Conservation (phyloP, 345 rosid genomes). For the Microthlaspi erraticum region DNA sequence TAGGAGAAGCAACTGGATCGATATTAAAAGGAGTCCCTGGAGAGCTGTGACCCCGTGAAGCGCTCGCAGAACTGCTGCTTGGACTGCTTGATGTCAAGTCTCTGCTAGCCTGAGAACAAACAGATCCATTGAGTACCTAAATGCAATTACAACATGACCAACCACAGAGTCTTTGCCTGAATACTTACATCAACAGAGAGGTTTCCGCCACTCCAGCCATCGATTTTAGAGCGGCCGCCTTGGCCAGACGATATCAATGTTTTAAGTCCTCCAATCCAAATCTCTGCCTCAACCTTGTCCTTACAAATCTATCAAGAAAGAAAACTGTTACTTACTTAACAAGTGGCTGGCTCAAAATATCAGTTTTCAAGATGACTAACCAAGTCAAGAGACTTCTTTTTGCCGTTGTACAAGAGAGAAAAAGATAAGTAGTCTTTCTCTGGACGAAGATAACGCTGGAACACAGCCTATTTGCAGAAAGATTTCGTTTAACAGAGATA, state of each 20-base stretch:
- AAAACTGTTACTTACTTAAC: too few relatives aligned
- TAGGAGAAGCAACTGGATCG: constrained; percentile 65
- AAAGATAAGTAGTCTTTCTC: constrained; percentile 91
- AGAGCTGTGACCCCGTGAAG: constrained; percentile 70
- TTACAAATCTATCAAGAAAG: constrained; percentile 77
- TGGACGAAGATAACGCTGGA: constrained; percentile 82
- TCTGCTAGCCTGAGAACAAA: constrained; percentile 68
- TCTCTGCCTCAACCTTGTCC: constrained; percentile 93
- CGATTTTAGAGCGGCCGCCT: constrained; percentile 95
- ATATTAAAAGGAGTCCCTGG: constrained; percentile 71
- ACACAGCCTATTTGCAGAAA: constrained; percentile 70
- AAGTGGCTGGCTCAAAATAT: too few relatives aligned
- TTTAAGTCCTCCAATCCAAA: constrained; percentile 87
- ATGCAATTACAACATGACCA: constrained; percentile 5
- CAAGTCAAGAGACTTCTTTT: constrained; percentile 95
- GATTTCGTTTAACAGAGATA: constrained; percentile 22
- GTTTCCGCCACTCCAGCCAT: constrained; percentile 89
- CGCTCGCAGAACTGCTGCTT: constrained; percentile 81
- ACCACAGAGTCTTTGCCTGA: constrained; percentile 13
- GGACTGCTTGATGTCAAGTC: constrained; percentile 88
- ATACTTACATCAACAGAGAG: constrained; percentile 80
- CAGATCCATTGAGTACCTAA: constrained; percentile 10
- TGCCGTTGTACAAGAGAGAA: constrained; percentile 84
- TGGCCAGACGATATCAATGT: constrained; percentile 73
- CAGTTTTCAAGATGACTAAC: constrained; percentile 55